Conservation (phyloP, 2,329 filamentous ascomycete species). For the Botrytis galanthina region DNA sequence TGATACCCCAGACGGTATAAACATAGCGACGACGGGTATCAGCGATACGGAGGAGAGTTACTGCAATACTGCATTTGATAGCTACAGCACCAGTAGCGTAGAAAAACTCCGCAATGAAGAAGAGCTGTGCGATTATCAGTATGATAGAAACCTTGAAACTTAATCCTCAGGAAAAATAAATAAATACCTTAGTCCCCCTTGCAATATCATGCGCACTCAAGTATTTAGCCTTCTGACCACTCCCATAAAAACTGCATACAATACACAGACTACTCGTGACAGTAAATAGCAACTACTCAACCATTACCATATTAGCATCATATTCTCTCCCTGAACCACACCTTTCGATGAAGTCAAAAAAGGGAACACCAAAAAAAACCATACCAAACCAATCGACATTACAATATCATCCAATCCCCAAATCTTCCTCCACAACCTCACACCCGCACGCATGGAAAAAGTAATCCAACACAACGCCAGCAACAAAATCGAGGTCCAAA, state of each 20-base stretch:
- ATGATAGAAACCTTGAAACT: neutral
- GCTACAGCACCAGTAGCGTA: conserved; percentile 39
- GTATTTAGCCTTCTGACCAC: conserved; percentile 31
- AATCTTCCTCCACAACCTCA: conserved; percentile 34
- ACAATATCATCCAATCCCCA: conserved; percentile 35
- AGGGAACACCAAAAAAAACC: conserved; percentile 11
- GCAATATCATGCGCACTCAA: conserved; percentile 26
- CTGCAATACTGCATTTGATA: conserved; percentile 38
- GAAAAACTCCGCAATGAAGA: conserved; percentile 43
- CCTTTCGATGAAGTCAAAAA: neutral
- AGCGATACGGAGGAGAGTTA: conserved; percentile 39
- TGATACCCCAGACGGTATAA: conserved; percentile 35
- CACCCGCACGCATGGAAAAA: conserved; percentile 28
- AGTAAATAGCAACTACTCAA: conserved; percentile 5
- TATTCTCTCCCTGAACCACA: neutral
- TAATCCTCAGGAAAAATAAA: neutral
- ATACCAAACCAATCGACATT: conserved; percentile 35
- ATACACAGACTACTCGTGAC: conserved; percentile 28
- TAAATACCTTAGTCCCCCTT: conserved; percentile 28
- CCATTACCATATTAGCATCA: neutral
- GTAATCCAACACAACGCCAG: conserved; percentile 32
- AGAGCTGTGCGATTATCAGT: conserved; percentile 34
- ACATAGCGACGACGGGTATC: conserved; percentile 35
- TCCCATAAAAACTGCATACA: conserved; percentile 34
- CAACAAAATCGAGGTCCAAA: conserved; percentile 33